A percentile compares a stretch with the other conserved stretches of the same genome.
Conservation (phyloP, 208 protist species). For the Trypanosoma mega region DNA sequence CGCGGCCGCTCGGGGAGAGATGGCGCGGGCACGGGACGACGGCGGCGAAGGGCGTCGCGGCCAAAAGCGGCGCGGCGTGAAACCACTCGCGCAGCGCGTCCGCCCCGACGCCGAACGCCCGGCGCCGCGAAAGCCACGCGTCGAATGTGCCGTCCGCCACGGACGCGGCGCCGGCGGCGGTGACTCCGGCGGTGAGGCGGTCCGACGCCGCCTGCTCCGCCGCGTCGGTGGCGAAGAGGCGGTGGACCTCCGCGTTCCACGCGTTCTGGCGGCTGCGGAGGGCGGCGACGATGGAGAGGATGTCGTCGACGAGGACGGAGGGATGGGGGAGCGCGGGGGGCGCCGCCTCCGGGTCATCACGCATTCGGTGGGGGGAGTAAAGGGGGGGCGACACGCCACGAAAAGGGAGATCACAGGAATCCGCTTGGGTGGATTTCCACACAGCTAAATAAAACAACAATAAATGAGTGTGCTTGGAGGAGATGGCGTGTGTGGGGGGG, state of each 20-base stretch:
- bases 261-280: slow-evolving; percentile 28
- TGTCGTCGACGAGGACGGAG: slow-evolving; percentile 13
- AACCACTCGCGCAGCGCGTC: slow-evolving; percentile 47
- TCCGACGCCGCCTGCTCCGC: slow-evolving; percentile 26
- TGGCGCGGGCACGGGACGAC: slow-evolving; percentile 51
- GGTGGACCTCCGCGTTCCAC: slow-evolving; percentile 42
- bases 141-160: slow-evolving; percentile 27
- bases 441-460: too few species aligned
- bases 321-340: background rate
- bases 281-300: slow-evolving; percentile 22
- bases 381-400: background rate
- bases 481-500: too few species aligned
- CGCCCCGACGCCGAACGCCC: slow-evolving; percentile 1
- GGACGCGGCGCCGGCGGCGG: slow-evolving; percentile 15
- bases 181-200: slow-evolving; percentile 22
- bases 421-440: too few species aligned
- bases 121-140: slow-evolving; percentile 33
- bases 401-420: too few species aligned
- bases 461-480: too few species aligned
- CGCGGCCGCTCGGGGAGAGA: slow-evolving; percentile 26
- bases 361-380: slow-evolving; percentile 1
- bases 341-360: background rate
- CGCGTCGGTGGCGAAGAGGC: slow-evolving; percentile 32
- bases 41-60: slow-evolving; percentile 57
- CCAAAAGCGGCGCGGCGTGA: slow-evolving; percentile 40